Evolutionary conservation across 2,329 filamentous ascomycete genomes (phyloP).

Genomic region (Ophiostoma ips): DNA sequence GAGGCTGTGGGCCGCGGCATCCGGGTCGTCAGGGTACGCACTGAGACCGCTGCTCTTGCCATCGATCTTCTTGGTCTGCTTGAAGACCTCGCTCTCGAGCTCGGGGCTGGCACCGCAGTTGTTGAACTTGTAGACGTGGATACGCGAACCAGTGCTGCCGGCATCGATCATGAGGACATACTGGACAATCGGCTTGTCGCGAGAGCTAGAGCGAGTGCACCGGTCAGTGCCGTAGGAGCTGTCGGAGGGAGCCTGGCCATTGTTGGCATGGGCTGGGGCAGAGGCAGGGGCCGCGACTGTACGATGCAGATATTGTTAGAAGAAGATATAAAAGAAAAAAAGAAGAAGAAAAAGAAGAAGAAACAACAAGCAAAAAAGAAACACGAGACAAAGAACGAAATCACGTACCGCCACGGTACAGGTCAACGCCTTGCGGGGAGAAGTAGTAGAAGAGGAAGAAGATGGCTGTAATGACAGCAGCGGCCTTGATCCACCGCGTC

Average conservation of each 20-base stretch:
- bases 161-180: constrained; percentile 99
- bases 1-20: constrained; percentile 78
- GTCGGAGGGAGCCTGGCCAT: constrained; percentile 43
- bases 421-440: constrained; percentile 42
- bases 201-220: constrained; percentile 72
- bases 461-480: constrained; percentile 45
- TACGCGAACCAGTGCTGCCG: constrained; percentile 91
- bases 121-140: constrained; percentile 98
- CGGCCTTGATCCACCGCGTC: constrained; percentile 51
- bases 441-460: constrained; percentile 51
- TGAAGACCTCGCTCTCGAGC: constrained; percentile 82
- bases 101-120: constrained; percentile 94
- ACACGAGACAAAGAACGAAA: neutral
- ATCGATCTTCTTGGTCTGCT: constrained; percentile 77
- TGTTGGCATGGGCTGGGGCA: constrained; percentile 9
- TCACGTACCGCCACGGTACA: constrained; percentile 33
- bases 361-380: too few species aligned
- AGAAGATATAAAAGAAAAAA: neutral
- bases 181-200: constrained; percentile 86
- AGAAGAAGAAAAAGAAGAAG: too few species aligned
- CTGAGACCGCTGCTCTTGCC: constrained; percentile 57
- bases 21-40: constrained; percentile 72
- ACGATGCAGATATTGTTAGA: neutral
- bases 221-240: constrained; percentile 52
- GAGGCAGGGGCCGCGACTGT: neutral